Conservation (phyloP, 768 basidiomycete genomes). For the Thelephora aurantiotincta region DNA sequence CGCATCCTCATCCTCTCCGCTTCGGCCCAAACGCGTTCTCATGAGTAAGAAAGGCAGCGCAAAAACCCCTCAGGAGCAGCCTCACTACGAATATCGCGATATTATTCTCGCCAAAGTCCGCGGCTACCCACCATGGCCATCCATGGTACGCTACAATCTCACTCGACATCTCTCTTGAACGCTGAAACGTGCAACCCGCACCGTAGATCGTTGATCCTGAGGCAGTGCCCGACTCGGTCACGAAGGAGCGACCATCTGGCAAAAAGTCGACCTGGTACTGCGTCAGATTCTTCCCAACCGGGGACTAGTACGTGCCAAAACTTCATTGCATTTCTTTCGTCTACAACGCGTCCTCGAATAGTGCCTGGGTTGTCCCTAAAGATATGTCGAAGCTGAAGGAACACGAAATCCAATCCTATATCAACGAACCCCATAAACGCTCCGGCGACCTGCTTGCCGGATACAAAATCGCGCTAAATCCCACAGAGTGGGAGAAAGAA, state of each 20-base stretch:
- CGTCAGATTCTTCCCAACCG: slow-evolving; percentile 83
- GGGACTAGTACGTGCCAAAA: slow-evolving; percentile 67
- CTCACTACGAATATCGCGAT: slow-evolving; percentile 54
- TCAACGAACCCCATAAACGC: slow-evolving; percentile 66
- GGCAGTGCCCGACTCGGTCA: slow-evolving; percentile 42
- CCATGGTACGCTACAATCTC: slow-evolving; percentile 48
- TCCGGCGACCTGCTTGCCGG: slow-evolving; percentile 63
- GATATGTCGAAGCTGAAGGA: slow-evolving; percentile 70
- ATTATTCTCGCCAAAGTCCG: slow-evolving; percentile 87
- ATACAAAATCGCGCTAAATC: slow-evolving; percentile 65
- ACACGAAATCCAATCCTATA: slow-evolving; percentile 75
- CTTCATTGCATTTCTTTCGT: slow-evolving; percentile 5
- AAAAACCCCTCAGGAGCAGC: slow-evolving; percentile 16
- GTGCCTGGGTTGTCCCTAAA: slow-evolving; percentile 73
- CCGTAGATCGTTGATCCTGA: slow-evolving; percentile 70
- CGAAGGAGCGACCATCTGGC: slow-evolving; percentile 48
- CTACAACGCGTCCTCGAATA: slow-evolving; percentile 16
- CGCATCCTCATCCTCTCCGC: too few species aligned
- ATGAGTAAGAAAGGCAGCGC: slow-evolving; percentile 43
- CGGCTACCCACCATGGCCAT: slow-evolving; percentile 93
- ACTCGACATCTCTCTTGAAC: slow-evolving; percentile 7
- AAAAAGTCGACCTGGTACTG: slow-evolving; percentile 65
- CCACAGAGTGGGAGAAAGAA: slow-evolving; percentile 49
- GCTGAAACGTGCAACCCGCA: slow-evolving; percentile 3
- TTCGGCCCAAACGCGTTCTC: background rate